Base-by-base conservation (phyloP, 2,329 filamentous ascomycete species). In the Trichoderma sp. region DNA sequence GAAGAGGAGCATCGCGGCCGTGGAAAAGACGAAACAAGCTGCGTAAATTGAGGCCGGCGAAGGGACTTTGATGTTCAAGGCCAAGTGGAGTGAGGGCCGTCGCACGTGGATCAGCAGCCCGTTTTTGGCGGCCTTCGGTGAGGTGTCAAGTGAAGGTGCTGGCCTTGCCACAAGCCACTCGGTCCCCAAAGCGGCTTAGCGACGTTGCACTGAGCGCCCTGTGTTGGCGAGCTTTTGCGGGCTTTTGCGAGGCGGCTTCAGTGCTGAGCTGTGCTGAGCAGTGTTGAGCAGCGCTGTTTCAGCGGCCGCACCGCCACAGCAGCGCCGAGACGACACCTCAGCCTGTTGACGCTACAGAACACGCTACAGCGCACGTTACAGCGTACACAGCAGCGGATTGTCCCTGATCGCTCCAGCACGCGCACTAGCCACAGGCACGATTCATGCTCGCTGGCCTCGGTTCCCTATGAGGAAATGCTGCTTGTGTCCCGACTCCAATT, bases 141-240 rank as follows among this genome's bases (percentile, higher is more conserved):
- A 67, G 53, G 58, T 37, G 53, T 39, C 25, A 39, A 53, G 52
- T 48, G 9, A 57, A 48, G 65, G 67, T 63, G 39, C 39, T 45
- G 39, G 39, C 39, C 39, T 45, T 45, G 39, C 39, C 39, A 22
- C 39, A 54, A 57, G 66, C 66, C 37, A 58, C 63, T 73, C 71
- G 71, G 71, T 73, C 67, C 68, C 70, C 68, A 70, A 71, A 69
- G 59, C 45, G 71, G 71, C 65, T 73, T 68, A 68, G 66, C 17
- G 50, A 29, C 22, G 45, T 37, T 34, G 59, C 45, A 63, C 32
- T n/a, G 17, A 17, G 58, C 39, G 57, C 35, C 25, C 10, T 29
- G 19, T n/a, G n/a, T 45, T n/a, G n/a, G n/a, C n/a, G n/a, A n/a
- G n/a, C n/a, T n/a, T n/a, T n/a, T n/a, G n/a, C n/a, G n/a, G n/a